Evolutionary conservation across 371 early-diverging fungal genomes (phyloP).

Genomic region (Fennellomyces sp.): DNA sequence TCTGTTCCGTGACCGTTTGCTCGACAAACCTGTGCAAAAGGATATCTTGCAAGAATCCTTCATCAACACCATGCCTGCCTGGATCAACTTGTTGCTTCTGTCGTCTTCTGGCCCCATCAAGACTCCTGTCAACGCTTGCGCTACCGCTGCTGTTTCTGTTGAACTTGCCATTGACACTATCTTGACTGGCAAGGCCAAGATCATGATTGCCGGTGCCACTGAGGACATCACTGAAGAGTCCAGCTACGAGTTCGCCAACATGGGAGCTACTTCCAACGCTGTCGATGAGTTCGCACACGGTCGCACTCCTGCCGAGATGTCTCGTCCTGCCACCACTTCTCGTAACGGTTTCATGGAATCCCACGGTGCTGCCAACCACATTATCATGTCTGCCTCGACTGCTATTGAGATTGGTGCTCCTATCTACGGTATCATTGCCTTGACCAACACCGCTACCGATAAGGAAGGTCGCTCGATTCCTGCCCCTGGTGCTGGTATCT

Average conservation of each 20-base stretch:
- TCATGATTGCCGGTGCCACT: conserved; percentile 93
- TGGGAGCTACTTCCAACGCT: conserved; percentile 94
- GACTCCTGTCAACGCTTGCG: conserved; percentile 95
- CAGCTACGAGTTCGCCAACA: conserved; percentile 95
- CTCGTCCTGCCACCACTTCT: conserved; percentile 91
- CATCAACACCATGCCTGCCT: conserved; percentile 96
- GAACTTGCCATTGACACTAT: conserved; percentile 94
- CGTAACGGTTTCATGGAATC: conserved; percentile 96
- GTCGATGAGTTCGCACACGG: conserved; percentile 87
- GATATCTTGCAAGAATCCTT: conserved; percentile 96
- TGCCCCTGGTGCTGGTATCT: conserved; percentile 95
- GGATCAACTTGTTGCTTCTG: conserved; percentile 95
- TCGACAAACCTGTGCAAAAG: conserved; percentile 90
- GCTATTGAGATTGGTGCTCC: conserved; percentile 96
- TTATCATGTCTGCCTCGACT: conserved; percentile 88
- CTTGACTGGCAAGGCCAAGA: conserved; percentile 90
- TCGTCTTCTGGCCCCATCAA: conserved; percentile 97
- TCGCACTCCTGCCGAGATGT: conserved; percentile 90
- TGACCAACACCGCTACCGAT: conserved; percentile 94
- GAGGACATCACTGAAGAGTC: conserved; percentile 96
- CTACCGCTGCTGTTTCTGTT: conserved; percentile 91
- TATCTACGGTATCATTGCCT: conserved; percentile 91
- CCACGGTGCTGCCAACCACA: conserved; percentile 90
- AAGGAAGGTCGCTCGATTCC: conserved; percentile 97
- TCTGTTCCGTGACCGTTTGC: conserved; percentile 77